phyloP scores from a whole-genome alignment of 148 eudicot genomes.

The Fagopyrum esculentum region DNA sequence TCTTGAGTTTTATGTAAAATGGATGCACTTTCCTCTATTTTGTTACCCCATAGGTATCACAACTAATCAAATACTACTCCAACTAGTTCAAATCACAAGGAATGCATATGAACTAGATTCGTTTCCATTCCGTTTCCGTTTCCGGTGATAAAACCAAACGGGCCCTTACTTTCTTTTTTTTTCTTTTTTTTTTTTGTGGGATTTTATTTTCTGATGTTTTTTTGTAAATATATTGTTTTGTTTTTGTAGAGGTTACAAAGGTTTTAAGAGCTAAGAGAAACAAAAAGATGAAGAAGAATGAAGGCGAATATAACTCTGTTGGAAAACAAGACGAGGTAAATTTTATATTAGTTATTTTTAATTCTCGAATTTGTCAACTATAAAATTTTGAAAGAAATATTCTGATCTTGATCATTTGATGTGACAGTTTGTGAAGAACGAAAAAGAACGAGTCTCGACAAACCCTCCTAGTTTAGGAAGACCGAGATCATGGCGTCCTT shows the following conservation, averaged over 20 bases:
- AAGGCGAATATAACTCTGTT: not conserved
- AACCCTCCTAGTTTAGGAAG: constrained; percentile 20
- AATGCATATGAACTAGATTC: too few relatives aligned
- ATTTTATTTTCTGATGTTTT: not conserved
- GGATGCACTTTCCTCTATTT: too few relatives aligned
- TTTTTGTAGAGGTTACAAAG: constrained; percentile 69
- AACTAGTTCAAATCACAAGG: too few relatives aligned
- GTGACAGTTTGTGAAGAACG: constrained; percentile 27
- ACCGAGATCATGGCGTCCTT: constrained; percentile 72
- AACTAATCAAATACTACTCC: too few relatives aligned
- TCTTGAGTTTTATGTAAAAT: too few relatives aligned
- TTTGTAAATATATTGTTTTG: not conserved
- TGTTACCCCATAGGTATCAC: too few relatives aligned
- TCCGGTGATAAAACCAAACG: too few relatives aligned
- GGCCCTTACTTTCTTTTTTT: too few relatives aligned
- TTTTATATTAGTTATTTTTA: not conserved
- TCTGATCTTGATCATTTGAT: not conserved
- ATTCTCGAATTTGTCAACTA: not conserved
- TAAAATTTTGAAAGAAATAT: constrained; percentile 34
- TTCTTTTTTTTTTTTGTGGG: not conserved
- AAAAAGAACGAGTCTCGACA: constrained; percentile 31
- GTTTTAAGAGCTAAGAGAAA: constrained; percentile 64
- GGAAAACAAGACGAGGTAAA: not conserved
- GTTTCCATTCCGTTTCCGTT: too few relatives aligned
- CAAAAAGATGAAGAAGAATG: constrained; percentile 52